Evolutionary conservation across 192 early-diverging fungal genomes (phyloP).

Genomic region (Allomyces javanicus): DNA sequence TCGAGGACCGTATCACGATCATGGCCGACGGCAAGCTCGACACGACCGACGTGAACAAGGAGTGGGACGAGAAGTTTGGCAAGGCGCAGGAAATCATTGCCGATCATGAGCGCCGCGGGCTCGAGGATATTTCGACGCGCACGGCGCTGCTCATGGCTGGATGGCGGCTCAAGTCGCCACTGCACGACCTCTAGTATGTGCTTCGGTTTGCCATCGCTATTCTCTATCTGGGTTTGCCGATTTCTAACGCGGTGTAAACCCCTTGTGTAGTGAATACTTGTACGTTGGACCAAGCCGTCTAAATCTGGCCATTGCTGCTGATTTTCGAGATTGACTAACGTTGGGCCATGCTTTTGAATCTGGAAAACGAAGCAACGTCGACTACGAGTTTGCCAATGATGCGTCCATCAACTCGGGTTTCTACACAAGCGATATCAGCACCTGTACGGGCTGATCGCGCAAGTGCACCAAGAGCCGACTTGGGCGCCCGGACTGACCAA

Average conservation of each 20-base stretch:
- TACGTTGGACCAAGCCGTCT: too few species aligned
- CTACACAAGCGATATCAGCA: conserved; percentile 6
- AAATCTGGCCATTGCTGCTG: too few species aligned
- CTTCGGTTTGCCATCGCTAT: too few species aligned
- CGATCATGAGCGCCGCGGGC: conserved; percentile 5
- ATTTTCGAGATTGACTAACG: too few species aligned
- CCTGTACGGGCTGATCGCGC: background rate
- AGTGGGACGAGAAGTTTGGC: conserved; percentile 3
- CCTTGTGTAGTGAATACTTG: conserved; percentile 11
- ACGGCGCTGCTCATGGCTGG: conserved; percentile 10
- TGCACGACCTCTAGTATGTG: too few species aligned
- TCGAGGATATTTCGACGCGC: conserved; percentile 14
- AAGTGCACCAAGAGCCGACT: conserved; percentile 1
- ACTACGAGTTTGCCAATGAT: conserved; percentile 11
- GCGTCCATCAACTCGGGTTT: conserved; percentile 14
- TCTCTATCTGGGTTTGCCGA: too few species aligned
- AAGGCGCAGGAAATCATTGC: conserved; percentile 3
- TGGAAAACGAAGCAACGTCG: too few species aligned
- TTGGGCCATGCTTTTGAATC: too few species aligned
- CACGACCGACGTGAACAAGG: conserved; percentile 2
- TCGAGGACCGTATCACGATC: conserved; percentile 11
- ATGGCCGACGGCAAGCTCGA: conserved; percentile 5
- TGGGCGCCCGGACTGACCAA: background rate
- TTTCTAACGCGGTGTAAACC: conserved; percentile 3
- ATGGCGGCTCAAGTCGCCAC: conserved; percentile 3